Base-by-base conservation (phyloP, 1,284 basidiomycete species). In the Cerioporus squamosus region DNA sequence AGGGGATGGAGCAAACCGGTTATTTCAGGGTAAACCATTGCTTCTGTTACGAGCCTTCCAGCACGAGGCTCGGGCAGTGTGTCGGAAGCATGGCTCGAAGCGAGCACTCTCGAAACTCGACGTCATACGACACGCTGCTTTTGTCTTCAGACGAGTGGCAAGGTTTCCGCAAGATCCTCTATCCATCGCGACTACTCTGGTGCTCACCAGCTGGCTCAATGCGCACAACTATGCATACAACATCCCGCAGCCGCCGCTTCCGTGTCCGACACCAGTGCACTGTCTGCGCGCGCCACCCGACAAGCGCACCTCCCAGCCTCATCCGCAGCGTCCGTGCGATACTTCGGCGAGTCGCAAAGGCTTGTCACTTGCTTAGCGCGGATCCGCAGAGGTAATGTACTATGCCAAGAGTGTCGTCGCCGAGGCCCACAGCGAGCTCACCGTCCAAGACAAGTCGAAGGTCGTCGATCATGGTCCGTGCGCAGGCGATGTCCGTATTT, bases 401-500 rank as follows among this genome's bases (percentile, higher is more conserved):
- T n/a, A 10, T 20, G n/a, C 15, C 2, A 22, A 20, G 42, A 10
- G 24, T 29, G 9, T 2, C 26, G n/a, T 26, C 39, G n/a, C 29
- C 44, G 31, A 29, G 36, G 22, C 17, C 24, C 20, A 40, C 36
- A 31, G 5, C 23, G 49, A 20, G 38, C n/a, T 18, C 14, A 36
- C 1, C 14, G 12, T 10, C 33, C 33, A 29, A 29, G 31, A 9
- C 26, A 29, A 29, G 43, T 36, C 33, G 39, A 24, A 50, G 6
- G 29, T 42, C 20, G 40, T n/a, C 6, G n/a, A 14, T 9, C n/a
- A n/a, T n/a, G 67, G 67, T 53, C 67, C 65, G 67, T 68, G 67
- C 67, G 59, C 64, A 57, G 53, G 48, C 17, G 47, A 53, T 60
- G 59, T 54, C 44, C 18, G 44, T 61, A 54, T 68, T 68, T 71